Conservation (phyloP, 2,329 filamentous ascomycete species). For the Lachnellula occidentalis region DNA sequence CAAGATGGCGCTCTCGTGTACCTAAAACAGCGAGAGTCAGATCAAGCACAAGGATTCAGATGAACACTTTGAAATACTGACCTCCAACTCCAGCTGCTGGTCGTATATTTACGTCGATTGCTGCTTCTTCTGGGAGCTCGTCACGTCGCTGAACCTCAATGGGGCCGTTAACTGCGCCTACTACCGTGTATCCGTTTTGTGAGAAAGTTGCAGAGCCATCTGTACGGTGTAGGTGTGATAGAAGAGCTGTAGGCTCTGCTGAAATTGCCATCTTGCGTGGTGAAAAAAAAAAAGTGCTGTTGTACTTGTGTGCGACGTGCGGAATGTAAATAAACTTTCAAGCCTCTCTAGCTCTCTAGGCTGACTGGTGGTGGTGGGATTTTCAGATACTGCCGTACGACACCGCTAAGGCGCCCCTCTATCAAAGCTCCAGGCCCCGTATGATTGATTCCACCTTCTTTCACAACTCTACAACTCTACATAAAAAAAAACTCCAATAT, state of each 20-base stretch:
- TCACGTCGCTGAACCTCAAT: constrained; percentile 85
- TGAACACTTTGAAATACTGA: constrained; percentile 33
- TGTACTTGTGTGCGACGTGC: neutral
- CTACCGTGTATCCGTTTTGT: constrained; percentile 70
- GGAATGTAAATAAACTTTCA: neutral
- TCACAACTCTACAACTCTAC: constrained; percentile 4
- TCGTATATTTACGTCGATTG: constrained; percentile 83
- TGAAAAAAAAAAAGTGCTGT: neutral
- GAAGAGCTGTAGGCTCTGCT: constrained; percentile 38
- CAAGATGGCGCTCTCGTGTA: constrained; percentile 75
- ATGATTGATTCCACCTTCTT: neutral
- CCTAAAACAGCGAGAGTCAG: constrained; percentile 33
- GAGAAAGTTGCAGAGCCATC: constrained; percentile 79
- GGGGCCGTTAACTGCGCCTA: constrained; percentile 86
- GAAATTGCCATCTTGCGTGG: constrained; percentile 38
- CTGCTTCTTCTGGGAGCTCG: constrained; percentile 85
- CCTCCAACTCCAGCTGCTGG: constrained; percentile 81
- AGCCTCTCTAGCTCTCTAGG: neutral
- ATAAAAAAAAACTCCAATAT: constrained; percentile 17
- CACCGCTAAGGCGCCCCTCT: neutral
- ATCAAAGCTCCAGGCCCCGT: neutral
- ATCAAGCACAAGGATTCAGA: neutral
- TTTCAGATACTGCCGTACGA: neutral
- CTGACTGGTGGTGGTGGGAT: neutral
- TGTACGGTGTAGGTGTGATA: constrained; percentile 60